A percentile compares a stretch with the other conserved stretches of the same genome.
Conservation (phyloP, 2,329 filamentous ascomycete species). For the Geosmithia morbida region DNA sequence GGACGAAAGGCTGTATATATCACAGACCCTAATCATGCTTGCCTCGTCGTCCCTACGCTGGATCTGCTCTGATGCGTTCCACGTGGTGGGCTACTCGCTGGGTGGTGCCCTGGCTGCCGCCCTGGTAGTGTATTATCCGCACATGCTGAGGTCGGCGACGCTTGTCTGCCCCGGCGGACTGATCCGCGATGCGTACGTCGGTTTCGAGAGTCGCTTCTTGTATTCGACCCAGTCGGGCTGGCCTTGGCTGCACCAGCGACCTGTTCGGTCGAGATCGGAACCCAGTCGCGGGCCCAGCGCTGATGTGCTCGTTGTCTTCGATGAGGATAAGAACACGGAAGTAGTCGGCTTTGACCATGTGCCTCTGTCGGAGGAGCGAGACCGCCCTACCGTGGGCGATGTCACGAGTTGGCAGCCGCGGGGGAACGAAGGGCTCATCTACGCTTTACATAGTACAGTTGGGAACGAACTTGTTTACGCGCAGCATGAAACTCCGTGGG, state of each 20-base stretch:
- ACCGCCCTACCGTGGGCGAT: slow-evolving; percentile 32
- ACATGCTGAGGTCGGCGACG: slow-evolving; percentile 46
- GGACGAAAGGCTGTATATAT: slow-evolving; percentile 48
- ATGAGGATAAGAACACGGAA: slow-evolving; percentile 24
- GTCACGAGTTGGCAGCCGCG: slow-evolving; percentile 58
- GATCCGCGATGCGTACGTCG: slow-evolving; percentile 47
- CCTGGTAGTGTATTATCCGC: slow-evolving; percentile 56
- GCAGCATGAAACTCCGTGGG: slow-evolving; percentile 44
- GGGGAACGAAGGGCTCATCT: slow-evolving; percentile 51
- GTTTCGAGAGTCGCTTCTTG: slow-evolving; percentile 44
- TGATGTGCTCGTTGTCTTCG: slow-evolving; percentile 17
- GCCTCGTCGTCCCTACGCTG: slow-evolving; percentile 46
- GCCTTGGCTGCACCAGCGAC: slow-evolving; percentile 34
- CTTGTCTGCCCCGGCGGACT: slow-evolving; percentile 57
- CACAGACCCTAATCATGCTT: slow-evolving; percentile 51
- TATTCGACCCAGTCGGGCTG: slow-evolving; percentile 42
- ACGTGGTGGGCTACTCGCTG: slow-evolving; percentile 65
- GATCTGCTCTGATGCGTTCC: slow-evolving; percentile 42
- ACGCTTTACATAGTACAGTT: slow-evolving; percentile 57
- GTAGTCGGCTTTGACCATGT: slow-evolving; percentile 30
- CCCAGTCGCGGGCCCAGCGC: slow-evolving; percentile 19
- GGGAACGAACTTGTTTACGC: slow-evolving; percentile 54
- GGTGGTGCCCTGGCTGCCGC: slow-evolving; percentile 60
- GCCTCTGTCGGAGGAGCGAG: slow-evolving; percentile 29
- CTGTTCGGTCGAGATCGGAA: slow-evolving; percentile 36